These are phyloP conservation scores for Zangia roseola DNA, from an alignment of 768 basidiomycete genomes.

Conservation along the genomic window DNA sequence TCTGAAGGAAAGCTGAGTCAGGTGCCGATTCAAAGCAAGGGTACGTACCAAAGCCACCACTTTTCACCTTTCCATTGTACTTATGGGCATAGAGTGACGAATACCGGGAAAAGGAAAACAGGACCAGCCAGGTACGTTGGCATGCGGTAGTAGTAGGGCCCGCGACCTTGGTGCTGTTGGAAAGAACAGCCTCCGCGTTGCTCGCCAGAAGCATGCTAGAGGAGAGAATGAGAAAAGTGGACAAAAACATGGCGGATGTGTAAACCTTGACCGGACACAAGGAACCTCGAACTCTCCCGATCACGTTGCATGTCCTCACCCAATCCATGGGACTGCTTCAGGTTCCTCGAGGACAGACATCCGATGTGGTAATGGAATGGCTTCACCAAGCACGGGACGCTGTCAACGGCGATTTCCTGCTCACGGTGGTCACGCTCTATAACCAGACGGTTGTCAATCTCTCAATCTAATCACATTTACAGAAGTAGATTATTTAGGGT, in stretches of 20 bases:
- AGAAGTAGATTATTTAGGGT: too few relatives aligned
- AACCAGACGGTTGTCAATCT: too few relatives aligned
- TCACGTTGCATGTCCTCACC: too few relatives aligned
- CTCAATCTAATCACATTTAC: too few relatives aligned
- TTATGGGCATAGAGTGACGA: conserved; percentile 5
- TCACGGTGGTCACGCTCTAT: too few relatives aligned
- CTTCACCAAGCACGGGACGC: too few relatives aligned
- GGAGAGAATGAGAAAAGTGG: conserved; percentile 5
- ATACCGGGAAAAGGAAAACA: neutral
- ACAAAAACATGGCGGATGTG: conserved; percentile 14
- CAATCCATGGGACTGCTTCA: too few relatives aligned
- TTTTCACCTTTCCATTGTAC: conserved; percentile 30
- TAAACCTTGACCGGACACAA: neutral
- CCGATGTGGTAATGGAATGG: too few relatives aligned
- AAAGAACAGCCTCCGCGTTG: conserved; percentile 22
- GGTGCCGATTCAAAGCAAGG: neutral
- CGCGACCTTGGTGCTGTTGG: neutral
- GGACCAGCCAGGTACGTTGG: conserved; percentile 7
- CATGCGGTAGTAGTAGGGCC: conserved; percentile 5
- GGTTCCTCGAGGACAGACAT: too few relatives aligned
- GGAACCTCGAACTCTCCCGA: too few relatives aligned
- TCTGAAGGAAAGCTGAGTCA: conserved; percentile 13
- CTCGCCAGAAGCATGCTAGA: conserved; percentile 34
- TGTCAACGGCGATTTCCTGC: too few relatives aligned
- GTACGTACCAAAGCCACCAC: conserved; percentile 28